These are phyloP conservation scores for Cyamopsis tetragonoloba DNA, from an alignment of 306 rosid genomes.

Conservation along the genomic window DNA sequence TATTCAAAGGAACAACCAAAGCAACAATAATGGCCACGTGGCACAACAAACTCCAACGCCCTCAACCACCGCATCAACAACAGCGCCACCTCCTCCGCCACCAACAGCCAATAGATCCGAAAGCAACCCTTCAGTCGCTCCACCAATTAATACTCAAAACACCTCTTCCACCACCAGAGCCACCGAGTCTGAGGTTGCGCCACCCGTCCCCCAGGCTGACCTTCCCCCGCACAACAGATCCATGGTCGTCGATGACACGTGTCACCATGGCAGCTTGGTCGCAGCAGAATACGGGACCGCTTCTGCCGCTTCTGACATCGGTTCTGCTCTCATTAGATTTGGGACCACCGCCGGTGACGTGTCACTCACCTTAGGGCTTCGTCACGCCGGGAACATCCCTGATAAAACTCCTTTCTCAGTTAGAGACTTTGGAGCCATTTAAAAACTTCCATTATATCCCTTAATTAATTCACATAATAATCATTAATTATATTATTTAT, in stretches of 20 bases:
- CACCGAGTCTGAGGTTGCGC: slow-evolving; percentile 39
- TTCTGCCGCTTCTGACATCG: slow-evolving; percentile 37
- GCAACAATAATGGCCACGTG: slow-evolving; percentile 30
- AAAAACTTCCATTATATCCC: neutral
- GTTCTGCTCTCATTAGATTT: slow-evolving; percentile 66
- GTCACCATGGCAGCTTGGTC: slow-evolving; percentile 55
- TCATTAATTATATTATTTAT: too few relatives aligned
- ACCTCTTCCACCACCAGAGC: slow-evolving; percentile 7
- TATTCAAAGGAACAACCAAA: slow-evolving; percentile 36
- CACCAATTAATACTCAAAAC: slow-evolving; percentile 50
- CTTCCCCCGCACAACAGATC: slow-evolving; percentile 26
- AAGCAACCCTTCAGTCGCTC: slow-evolving; percentile 66
- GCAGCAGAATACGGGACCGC: slow-evolving; percentile 68
- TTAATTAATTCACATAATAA: slow-evolving; percentile 14
- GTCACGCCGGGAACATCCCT: slow-evolving; percentile 85
- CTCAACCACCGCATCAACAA: slow-evolving; percentile 25
- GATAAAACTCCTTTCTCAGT: slow-evolving; percentile 70
- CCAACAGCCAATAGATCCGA: slow-evolving; percentile 61
- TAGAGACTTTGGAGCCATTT: slow-evolving; percentile 81
- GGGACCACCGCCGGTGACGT: slow-evolving; percentile 91
- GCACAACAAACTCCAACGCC: slow-evolving; percentile 65
- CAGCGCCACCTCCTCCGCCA: slow-evolving; percentile 32
- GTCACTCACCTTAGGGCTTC: slow-evolving; percentile 94
- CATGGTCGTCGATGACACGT: slow-evolving; percentile 47
- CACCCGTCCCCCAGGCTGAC: slow-evolving; percentile 30